These are phyloP conservation scores for Fusarium vanettenii DNA, from an alignment of 2,329 filamentous ascomycete genomes.

Conservation along the genomic window DNA sequence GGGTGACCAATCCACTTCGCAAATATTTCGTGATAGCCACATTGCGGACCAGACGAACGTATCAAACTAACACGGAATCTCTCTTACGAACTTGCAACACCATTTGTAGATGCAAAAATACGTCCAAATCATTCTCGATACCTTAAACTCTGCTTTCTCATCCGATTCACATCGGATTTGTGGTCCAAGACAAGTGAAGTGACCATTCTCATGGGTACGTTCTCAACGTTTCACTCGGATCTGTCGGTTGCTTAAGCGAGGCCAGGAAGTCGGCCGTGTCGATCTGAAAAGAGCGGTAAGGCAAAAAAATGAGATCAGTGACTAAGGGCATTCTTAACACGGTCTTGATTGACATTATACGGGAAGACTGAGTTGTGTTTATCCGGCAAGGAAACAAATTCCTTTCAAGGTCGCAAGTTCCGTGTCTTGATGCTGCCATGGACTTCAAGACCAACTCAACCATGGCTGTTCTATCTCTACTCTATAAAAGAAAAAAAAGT, in stretches of 20 bases:
- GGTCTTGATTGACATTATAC: neutral
- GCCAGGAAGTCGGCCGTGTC: neutral
- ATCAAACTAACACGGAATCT: too few species aligned
- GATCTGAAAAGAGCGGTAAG: neutral
- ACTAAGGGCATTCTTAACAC: accelerated
- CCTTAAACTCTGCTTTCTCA: neutral
- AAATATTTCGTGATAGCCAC: accelerated
- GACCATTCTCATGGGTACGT: neutral
- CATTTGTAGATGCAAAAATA: too few species aligned
- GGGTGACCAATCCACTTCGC: neutral
- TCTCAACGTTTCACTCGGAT: neutral
- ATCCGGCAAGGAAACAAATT: neutral
- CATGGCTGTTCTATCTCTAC: neutral
- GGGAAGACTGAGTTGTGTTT: neutral
- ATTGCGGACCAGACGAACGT: accelerated
- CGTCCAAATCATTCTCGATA: too few species aligned
- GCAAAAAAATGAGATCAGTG: neutral
- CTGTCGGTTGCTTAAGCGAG: neutral
- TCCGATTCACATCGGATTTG: too few species aligned
- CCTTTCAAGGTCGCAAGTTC: neutral
- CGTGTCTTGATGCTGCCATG: neutral
- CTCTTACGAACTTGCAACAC: accelerated
- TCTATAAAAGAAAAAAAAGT: neutral
- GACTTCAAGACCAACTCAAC: neutral
- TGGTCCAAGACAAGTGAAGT: neutral